Evolutionary conservation across 352 stramenopile species (phyloP), one percentile per base, ranked within the genome.

Genomic region (Globisporangium spiculum): DNA sequence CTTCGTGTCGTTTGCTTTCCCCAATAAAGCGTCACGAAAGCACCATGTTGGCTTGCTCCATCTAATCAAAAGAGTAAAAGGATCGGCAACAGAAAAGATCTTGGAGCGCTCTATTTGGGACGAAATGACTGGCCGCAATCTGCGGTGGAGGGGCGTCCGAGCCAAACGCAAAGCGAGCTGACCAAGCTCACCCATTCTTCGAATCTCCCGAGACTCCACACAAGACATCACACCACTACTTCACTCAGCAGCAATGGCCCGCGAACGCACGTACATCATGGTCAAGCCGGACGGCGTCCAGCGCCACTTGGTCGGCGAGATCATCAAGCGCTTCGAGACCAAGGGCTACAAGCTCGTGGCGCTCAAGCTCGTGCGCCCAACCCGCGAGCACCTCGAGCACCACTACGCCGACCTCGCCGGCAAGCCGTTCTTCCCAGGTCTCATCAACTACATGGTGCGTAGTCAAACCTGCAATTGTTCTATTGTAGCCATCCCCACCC

Each of bases 211-310:
- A 53, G 22, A 64, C 59, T 64, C 30, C 41, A 5, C 24, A 53
- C 27, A 71, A 52, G 67, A 78, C 54, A 32, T 26, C 54, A 61
- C 6, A 10, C 30, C 26, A 46, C 14, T 26, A 26, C 4, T 24
- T 20, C 46, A 26, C 20, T 54, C 18, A 54, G 46, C 46, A 54
- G 46, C 20, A 65, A 86, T 86, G 78, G 74, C 76, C 50, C 79
- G 75, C 68, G 83, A 91, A 86, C 80, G 78, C 64, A 91, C 83
- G 61, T 91, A 86, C 77, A 97, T 97, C 73, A 96, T 97, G 95
- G 97, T 99, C 84, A 99, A 99, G 91, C 97, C 97, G 57, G 97
- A 99, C 75, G 97, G 97, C 65, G 97, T 99, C 73, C 96, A 99
- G 85, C 92, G 97, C 73, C 74, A 91, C 78, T 77, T 98, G 48